Base-by-base conservation (phyloP, 257 asterid genomes). In the Salvia rosmarinus region DNA sequence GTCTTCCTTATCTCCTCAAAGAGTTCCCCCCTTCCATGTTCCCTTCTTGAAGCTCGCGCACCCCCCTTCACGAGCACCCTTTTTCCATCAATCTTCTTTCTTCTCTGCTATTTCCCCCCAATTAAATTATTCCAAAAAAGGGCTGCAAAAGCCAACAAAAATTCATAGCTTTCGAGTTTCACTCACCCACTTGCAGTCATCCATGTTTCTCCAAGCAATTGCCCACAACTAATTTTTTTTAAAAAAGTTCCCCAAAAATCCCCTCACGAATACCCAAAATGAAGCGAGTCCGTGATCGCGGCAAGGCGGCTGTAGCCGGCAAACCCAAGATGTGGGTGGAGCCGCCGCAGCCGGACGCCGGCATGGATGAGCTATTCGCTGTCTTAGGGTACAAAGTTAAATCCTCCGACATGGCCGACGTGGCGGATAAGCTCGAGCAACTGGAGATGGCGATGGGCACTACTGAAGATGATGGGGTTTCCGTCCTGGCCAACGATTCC, bases 1-100 rank as follows among this genome's bases (percentile, higher is more conserved):
- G 72, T 75, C 86, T 78, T 83, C 87, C 87, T 83, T 83, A 82
- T 83, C 89, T 80, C 78, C 83, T 73, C 82, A 79, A 39, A 17
- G 19, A 28, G 42, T 13, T 28, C 55, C 54, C 57, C 64, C 32
- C 67, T 44, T 56, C 77, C 60, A 74, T 78, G 88, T 77, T 80
- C 90, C 92, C 79, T 83, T 85, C 91, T 87, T 85, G 96, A 78
- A 86, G 85, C 88, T 85, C 85, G 92, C 83, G 89, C n/a, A n/a
- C n/a, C 91, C 87, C 12, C 40, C 82, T 79, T 85, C 85, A 80
- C 85, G 75, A 81, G 81, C 84, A 75, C 63, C 63, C 52, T 40
- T 58, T 62, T 73, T 67, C 58, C 47, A 46, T 67, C 81, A 12
- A 74, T 73, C 65, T 40, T 54, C 73, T 54, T 40, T 54, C 73